These are phyloP conservation scores for Linnemannia elongata DNA, from an alignment of 192 early-diverging fungal genomes.

Conservation along the genomic window DNA sequence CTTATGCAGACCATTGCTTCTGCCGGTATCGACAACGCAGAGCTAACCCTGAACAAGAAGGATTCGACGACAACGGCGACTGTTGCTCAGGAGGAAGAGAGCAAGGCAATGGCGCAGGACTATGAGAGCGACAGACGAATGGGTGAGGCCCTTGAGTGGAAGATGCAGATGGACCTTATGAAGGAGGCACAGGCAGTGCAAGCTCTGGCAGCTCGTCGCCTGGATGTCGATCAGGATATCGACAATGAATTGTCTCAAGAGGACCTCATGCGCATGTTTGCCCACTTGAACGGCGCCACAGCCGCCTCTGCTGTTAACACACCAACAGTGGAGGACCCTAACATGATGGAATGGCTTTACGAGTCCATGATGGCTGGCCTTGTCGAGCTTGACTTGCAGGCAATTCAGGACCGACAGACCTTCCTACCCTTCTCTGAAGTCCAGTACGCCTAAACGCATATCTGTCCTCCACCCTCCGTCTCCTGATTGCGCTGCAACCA, in stretches of 20 bases:
- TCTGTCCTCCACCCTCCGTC: not conserved
- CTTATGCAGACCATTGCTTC: constrained; percentile 33
- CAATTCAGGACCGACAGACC: constrained; percentile 11
- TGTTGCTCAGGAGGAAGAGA: not conserved
- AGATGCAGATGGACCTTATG: constrained; percentile 36
- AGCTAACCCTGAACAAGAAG: not conserved
- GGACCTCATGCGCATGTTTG: constrained; percentile 1
- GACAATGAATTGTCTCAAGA: not conserved
- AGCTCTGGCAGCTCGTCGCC: not conserved
- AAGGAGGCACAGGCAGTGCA: not conserved
- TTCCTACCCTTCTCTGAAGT: constrained; percentile 26
- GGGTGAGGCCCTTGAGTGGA: constrained; percentile 29
- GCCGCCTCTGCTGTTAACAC: not conserved
- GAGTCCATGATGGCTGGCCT: constrained; percentile 37
- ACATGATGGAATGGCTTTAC: constrained; percentile 46
- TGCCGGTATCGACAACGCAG: not conserved
- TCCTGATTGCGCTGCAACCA: not conserved
- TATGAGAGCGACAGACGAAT: constrained; percentile 36
- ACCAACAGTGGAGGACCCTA: constrained; percentile 14
- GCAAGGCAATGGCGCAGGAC: constrained; percentile 27
- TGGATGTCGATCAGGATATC: constrained; percentile 3
- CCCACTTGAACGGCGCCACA: not conserved
- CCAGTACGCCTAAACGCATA: constrained; percentile 3
- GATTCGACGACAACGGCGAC: not conserved
- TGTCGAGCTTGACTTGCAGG: constrained; percentile 27